These are phyloP conservation scores for Yarrowia osloensis DNA, from an alignment of 805 yeast genomes.

Conservation along the genomic window DNA sequence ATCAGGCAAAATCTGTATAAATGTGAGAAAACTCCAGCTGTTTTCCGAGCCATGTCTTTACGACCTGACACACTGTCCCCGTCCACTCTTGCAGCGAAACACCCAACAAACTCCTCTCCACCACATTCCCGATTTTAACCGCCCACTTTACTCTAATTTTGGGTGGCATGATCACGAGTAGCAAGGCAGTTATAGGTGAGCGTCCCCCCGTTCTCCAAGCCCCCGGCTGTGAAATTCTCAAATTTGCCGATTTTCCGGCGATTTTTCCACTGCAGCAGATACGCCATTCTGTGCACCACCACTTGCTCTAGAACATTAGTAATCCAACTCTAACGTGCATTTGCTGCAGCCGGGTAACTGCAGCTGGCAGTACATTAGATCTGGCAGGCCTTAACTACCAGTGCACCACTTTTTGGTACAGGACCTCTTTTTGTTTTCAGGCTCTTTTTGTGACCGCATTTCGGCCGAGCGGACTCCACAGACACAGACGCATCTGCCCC, in stretches of 20 bases:
- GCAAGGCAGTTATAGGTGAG: neutral
- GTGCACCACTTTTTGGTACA: neutral
- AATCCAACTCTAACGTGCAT: neutral
- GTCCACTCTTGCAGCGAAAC: too few species aligned
- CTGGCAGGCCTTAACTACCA: neutral
- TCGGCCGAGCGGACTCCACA: neutral
- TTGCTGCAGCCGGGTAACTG: constrained; percentile 23
- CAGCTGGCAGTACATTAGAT: neutral
- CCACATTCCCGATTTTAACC: neutral
- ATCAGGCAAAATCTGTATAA: too few species aligned
- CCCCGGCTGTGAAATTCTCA: too few species aligned
- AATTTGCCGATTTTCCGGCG: too few species aligned
- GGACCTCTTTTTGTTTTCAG: neutral
- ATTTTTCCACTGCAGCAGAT: too few species aligned
- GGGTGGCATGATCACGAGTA: neutral
- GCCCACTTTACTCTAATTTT: neutral
- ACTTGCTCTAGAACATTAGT: neutral
- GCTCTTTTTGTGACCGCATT: neutral
- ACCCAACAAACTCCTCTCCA: too few species aligned
- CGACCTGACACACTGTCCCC: too few species aligned
- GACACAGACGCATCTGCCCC: neutral
- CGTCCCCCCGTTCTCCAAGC: too few species aligned
- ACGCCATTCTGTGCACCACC: neutral
- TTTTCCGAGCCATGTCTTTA: too few species aligned
- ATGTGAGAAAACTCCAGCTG: too few species aligned